A percentile compares a stretch with the other conserved stretches of the same genome.
Conservation (phyloP, 306 rosid genomes). For the Glycine latifolia region DNA sequence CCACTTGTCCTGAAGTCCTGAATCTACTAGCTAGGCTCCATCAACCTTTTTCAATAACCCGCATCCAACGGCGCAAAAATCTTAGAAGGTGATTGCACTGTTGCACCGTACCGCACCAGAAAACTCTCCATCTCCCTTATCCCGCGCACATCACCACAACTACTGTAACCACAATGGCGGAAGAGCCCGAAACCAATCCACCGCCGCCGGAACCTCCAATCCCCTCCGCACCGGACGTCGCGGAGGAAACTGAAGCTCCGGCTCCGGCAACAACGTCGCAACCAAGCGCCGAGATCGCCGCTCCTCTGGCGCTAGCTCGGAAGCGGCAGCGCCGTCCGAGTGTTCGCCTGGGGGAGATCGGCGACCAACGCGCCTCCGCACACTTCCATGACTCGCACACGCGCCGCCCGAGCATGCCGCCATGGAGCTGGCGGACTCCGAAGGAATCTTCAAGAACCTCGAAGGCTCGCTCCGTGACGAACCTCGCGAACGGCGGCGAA, state of each 20-base stretch:
- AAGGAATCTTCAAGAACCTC: constrained; percentile 54
- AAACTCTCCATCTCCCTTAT: constrained; percentile 37
- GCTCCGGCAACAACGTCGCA: constrained; percentile 37
- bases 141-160: constrained; percentile 22
- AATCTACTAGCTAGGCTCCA: background rate
- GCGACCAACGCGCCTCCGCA: constrained; percentile 58
- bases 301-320: constrained; percentile 49
- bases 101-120: constrained; percentile 30
- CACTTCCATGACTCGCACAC: constrained; percentile 52
- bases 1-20: background rate
- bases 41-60: background rate
- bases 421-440: constrained; percentile 65
- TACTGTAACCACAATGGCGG: constrained; percentile 58
- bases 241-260: background rate
- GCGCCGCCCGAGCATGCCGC: constrained; percentile 54
- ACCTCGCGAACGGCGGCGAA: constrained; percentile 57
- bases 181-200: constrained; percentile 59
- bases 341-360: constrained; percentile 82
- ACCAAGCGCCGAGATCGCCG: constrained; percentile 39
- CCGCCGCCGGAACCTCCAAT: constrained; percentile 54
- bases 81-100: background rate
- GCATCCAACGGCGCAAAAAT: constrained; percentile 36
- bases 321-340: constrained; percentile 82
- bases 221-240: constrained; percentile 33
- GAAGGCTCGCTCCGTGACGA: constrained; percentile 61